These are phyloP conservation scores for Nannochloris sp. DNA, from an alignment of 139 green algal species.

Conservation along the genomic window DNA sequence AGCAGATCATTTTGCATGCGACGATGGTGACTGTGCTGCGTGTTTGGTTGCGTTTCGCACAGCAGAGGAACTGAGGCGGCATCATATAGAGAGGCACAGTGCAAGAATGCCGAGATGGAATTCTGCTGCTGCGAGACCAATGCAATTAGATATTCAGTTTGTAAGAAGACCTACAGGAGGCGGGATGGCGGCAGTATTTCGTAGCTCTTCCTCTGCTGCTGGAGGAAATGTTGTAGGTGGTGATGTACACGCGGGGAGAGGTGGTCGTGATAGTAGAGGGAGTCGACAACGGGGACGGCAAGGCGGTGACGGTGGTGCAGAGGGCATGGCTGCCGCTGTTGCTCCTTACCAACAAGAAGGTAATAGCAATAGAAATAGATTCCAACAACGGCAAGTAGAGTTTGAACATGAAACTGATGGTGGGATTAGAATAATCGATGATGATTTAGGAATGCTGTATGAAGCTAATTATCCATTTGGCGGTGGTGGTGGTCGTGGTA, in stretches of 20 bases:
- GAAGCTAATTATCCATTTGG: background rate
- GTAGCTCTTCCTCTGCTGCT: too few species aligned
- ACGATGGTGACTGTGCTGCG: conserved; percentile 46
- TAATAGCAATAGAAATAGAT: too few species aligned
- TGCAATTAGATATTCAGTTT: conserved; percentile 43
- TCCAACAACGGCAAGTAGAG: too few species aligned
- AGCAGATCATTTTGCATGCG: conserved; percentile 45
- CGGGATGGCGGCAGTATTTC: too few species aligned
- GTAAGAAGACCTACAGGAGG: background rate
- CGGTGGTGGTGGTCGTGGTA: too few species aligned
- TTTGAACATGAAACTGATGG: conserved; percentile 30
- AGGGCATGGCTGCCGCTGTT: background rate
- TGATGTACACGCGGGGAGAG: too few species aligned
- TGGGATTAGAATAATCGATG: conserved; percentile 54
- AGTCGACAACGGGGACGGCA: background rate
- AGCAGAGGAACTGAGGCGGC: conserved; percentile 47
- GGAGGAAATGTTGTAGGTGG: too few species aligned
- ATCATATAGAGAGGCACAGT: conserved; percentile 37
- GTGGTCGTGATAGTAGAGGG: too few species aligned
- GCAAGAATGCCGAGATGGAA: conserved; percentile 57
- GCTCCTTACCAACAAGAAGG: background rate
- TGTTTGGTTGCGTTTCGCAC: conserved; percentile 59
- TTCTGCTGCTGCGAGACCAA: conserved; percentile 25
- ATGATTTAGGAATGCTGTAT: conserved; percentile 31
- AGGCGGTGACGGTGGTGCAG: background rate